Base-by-base conservation (phyloP, 768 basidiomycete species). In the Tricholoma terreum region DNA sequence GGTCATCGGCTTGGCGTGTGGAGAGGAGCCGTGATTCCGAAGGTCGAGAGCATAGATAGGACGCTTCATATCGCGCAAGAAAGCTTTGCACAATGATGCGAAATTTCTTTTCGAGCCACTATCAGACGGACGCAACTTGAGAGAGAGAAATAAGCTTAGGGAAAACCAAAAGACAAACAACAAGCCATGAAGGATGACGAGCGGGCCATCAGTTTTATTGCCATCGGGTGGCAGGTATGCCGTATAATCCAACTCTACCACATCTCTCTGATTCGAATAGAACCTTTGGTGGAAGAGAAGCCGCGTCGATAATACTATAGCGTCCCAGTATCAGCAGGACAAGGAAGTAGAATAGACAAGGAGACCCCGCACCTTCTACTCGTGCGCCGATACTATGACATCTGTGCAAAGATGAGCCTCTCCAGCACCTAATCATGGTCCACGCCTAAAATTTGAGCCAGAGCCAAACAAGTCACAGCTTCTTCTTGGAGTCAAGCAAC, bases 21-120 rank as follows among this genome's bases (percentile, higher is more conserved):
- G 87, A 0, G 90, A 92, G 14, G 79, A 69, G 1, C 92, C 92
- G 59, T 94, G 92, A 64, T 94, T 95, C 15, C 93, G 78, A 24
- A 94, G 77, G 70, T 95, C 67, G n/a, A 94, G 70, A 6, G 85
- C 74, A 63, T 92, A 92, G 11, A 94, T 77, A 2, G 88, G 85
- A 55, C 83, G 75, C 4, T 77, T 71, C 3, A 91, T 71, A 22
- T 83, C 81, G 35, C 77, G 73, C 19, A 78, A 69, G 63, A 94
- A 87, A 0, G 83, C 81, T 64, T 89, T 91, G 5, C 87, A 81
- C 9, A 94, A 77, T 0, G 89, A 88, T 6, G 83, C 73, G 87
- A 90, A 95, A 67, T 93, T 95, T 58, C 91, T 83, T 67, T 92
- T 92, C 36, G 86, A 90, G 0, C 90, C 92, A 58, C 89, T 92